These are phyloP conservation scores for Cryptococcus amylolentus DNA, from an alignment of 1,284 basidiomycete genomes.

Conservation along the genomic window DNA sequence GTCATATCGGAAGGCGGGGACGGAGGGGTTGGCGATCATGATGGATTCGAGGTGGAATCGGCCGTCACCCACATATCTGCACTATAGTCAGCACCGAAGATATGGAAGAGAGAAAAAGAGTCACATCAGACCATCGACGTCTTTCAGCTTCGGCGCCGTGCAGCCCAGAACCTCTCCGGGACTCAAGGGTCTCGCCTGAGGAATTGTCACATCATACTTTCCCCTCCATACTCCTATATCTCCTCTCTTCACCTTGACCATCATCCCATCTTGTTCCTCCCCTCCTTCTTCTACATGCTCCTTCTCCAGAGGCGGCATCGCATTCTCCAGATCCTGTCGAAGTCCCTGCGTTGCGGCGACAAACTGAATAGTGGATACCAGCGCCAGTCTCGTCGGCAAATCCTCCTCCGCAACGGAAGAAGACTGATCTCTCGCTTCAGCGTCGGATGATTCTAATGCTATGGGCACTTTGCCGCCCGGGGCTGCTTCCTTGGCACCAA, in stretches of 20 bases:
- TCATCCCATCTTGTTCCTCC: slow-evolving; percentile 18
- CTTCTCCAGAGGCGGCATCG: slow-evolving; percentile 34
- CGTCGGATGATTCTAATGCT: slow-evolving; percentile 30
- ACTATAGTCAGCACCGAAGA: background rate
- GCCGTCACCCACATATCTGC: slow-evolving; percentile 93
- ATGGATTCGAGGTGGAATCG: slow-evolving; percentile 97
- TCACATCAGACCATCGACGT: slow-evolving; percentile 83
- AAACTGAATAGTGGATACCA: slow-evolving; percentile 95
- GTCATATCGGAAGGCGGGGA: slow-evolving; percentile 96
- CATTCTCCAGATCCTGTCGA: slow-evolving; percentile 65
- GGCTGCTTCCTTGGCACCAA: slow-evolving; percentile 34
- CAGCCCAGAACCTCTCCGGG: slow-evolving; percentile 97
- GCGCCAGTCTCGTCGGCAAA: slow-evolving; percentile 66
- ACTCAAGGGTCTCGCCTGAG: slow-evolving; percentile 86
- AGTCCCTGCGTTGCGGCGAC: slow-evolving; percentile 81
- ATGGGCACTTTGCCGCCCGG: slow-evolving; percentile 42
- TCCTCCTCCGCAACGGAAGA: slow-evolving; percentile 7
- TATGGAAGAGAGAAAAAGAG: slow-evolving; percentile 29
- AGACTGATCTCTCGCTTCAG: slow-evolving; percentile 6
- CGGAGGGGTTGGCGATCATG: slow-evolving; percentile 97
- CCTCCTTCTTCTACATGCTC: slow-evolving; percentile 14
- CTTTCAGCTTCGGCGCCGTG: slow-evolving; percentile 75
- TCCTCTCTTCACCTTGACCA: slow-evolving; percentile 33
- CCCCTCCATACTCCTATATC: slow-evolving; percentile 50
- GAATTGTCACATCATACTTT: slow-evolving; percentile 74